Evolutionary conservation across 768 basidiomycete genomes (phyloP).

Genomic region (Rhizopogon vulgaris): DNA sequence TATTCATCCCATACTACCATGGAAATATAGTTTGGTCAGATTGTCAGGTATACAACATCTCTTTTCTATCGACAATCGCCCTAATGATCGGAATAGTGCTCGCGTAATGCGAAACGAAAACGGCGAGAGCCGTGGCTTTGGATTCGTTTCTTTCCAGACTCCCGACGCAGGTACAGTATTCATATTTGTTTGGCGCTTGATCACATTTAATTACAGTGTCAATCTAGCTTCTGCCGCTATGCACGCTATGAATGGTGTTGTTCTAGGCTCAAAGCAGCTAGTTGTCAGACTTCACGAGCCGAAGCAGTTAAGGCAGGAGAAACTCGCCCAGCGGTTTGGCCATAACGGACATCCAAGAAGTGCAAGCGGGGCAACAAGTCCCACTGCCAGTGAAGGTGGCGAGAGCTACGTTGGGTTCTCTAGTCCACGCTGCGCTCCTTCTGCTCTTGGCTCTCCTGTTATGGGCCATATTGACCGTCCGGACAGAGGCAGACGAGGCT

Average conservation of each 20-base stretch:
- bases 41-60: conserved; percentile 61
- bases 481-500: conserved; percentile 69
- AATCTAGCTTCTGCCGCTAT: conserved; percentile 62
- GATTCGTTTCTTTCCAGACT: conserved; percentile 83
- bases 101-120: conserved; percentile 87
- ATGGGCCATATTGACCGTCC: conserved; percentile 45
- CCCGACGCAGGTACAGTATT: conserved; percentile 65
- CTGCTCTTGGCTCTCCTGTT: conserved; percentile 51
- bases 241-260: conserved; percentile 73
- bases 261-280: conserved; percentile 69
- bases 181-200: background rate
- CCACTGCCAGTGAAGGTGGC: conserved; percentile 75
- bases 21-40: conserved; percentile 69
- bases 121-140: conserved; percentile 81
- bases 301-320: conserved; percentile 86
- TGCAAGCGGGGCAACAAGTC: conserved; percentile 81
- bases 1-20: conserved; percentile 11
- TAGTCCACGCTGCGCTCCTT: conserved; percentile 56
- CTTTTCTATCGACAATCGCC: background rate
- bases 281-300: conserved; percentile 89
- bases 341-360: conserved; percentile 77
- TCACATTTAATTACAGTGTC: background rate
- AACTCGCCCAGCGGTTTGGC: conserved; percentile 75
- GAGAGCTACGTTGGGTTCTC: conserved; percentile 71
- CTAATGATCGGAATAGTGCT: conserved; percentile 44